Conservation (phyloP, 306 rosid species). For the Styphnolobium japonicum region DNA sequence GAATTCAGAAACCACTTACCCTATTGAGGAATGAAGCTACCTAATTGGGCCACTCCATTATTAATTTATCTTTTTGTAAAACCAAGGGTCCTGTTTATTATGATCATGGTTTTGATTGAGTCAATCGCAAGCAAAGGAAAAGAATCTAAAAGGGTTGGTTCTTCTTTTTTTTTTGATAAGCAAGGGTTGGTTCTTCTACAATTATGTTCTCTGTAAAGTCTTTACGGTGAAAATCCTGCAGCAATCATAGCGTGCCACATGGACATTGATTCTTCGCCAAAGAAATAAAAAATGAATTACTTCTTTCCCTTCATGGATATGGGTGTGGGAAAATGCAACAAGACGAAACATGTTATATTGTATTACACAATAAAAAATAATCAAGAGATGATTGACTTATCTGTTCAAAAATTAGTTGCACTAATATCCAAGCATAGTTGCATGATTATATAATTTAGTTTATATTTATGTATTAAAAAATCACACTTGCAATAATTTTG, state of each 20-base stretch:
- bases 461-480: not conserved
- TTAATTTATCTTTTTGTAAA: constrained; percentile 4
- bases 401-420: constrained; percentile 15
- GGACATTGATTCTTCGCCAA: not conserved
- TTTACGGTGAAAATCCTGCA: not conserved
- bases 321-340: not conserved
- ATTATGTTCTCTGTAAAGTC: not conserved
- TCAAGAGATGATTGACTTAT: constrained; percentile 24
- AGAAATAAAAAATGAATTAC: not conserved
- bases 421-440: constrained; percentile 17
- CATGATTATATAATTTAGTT: not conserved
- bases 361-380: not conserved
- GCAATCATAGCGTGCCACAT: constrained; percentile 27
- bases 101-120: constrained; percentile 33
- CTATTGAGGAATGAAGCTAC: not conserved
- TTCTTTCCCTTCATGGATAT: not conserved
- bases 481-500: constrained; percentile 11
- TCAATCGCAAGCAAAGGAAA: constrained; percentile 25
- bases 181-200: constrained; percentile 2
- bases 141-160: not conserved
- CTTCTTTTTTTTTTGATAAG: no score
- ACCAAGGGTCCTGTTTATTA: not conserved
- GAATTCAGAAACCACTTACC: not conserved
- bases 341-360: not conserved
- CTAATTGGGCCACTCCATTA: constrained; percentile 17